Conservation (phyloP, 1,284 basidiomycete species). For the Rhizoctonia solani region DNA sequence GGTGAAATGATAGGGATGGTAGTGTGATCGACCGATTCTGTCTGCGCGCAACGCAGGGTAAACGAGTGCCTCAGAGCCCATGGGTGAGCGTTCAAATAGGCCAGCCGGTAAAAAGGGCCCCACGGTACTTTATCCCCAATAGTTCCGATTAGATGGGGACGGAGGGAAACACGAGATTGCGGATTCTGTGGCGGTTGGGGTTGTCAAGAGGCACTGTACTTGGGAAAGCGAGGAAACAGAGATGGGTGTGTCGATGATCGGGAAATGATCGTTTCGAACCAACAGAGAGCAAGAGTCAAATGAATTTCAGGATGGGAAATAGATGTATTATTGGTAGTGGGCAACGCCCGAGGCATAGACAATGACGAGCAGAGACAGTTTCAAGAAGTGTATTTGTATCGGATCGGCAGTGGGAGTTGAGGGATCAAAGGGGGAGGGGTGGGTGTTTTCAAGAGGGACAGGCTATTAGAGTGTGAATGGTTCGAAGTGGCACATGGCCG, state of each 20-base stretch:
- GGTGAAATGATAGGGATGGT: conserved; percentile 13
- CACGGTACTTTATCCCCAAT: conserved; percentile 16
- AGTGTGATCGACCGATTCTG: neutral
- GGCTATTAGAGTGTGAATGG: neutral
- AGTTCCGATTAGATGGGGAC: conserved; percentile 4
- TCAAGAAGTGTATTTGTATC: neutral
- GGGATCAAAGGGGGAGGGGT: neutral
- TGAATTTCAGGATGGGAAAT: neutral
- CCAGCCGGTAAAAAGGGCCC: neutral
- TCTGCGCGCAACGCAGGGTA: conserved; percentile 4
- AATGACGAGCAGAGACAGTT: neutral
- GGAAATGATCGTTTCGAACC: conserved; percentile 1
- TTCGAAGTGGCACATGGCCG: neutral
- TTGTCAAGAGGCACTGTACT: neutral
- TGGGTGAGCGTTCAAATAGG: conserved; percentile 12
- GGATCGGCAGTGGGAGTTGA: neutral
- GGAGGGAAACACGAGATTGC: neutral
- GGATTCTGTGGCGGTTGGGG: conserved; percentile 24
- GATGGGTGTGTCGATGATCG: conserved; percentile 22
- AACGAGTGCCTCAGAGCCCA: conserved; percentile 10
- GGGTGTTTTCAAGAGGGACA: neutral
- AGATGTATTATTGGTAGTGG: neutral
- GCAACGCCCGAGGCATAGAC: conserved; percentile 19
- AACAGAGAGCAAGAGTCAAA: conserved; percentile 10
- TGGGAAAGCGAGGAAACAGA: conserved; percentile 1